Evolutionary conservation across 1,284 basidiomycete genomes (phyloP), one percentile per base, ranked within the genome.

Genomic region (Papiliotrema fonsecae): DNA sequence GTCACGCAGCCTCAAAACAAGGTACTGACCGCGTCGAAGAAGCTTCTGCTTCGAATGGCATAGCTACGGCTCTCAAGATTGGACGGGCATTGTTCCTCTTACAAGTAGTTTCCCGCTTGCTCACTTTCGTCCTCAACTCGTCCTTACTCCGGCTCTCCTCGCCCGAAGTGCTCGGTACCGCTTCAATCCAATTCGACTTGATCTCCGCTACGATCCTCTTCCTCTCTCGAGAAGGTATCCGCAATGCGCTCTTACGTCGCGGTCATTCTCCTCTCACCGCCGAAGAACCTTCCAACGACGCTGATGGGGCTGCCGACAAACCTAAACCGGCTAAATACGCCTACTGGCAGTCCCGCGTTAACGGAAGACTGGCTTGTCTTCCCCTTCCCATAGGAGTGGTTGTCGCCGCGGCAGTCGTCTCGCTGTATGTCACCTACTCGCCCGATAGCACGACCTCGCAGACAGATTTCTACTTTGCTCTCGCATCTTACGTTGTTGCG

Each of bases 61-160:
- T 58, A 42, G 19, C 49, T 14, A 56, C 57, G 10, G 50, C 62
- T 7, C 45, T 66, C 19, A 26, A 45, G 6, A 67, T 86, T 5
- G 83, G 82, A 14, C 81, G 81, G n/a, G 85, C 86, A 22, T 80
- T 97, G 27, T 83, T 97, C 62, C 81, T 83, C 26, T 82, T 97
- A 11, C 94, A 97, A 65, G 76, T 97, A 37, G 76, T 85, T 48
- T 87, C 90, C 30, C 81, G 94, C 0, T 62, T 88, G 5, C 78
- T 92, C 57, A 97, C 94, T 0, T 97, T 96, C 64, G 71, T 78
- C 5, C 79, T 97, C 41, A 97, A 97, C 70, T 91, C 97, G 72
- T 54, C 58, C 0, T 79, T 97, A 6, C 79, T 97, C 39, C 83
- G 91, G 1, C 80, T 93, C 32, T 84, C 87, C 0, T 84, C 88